Base-by-base conservation (phyloP, 768 basidiomycete species). In the Omphalotus guepiniiformis region DNA sequence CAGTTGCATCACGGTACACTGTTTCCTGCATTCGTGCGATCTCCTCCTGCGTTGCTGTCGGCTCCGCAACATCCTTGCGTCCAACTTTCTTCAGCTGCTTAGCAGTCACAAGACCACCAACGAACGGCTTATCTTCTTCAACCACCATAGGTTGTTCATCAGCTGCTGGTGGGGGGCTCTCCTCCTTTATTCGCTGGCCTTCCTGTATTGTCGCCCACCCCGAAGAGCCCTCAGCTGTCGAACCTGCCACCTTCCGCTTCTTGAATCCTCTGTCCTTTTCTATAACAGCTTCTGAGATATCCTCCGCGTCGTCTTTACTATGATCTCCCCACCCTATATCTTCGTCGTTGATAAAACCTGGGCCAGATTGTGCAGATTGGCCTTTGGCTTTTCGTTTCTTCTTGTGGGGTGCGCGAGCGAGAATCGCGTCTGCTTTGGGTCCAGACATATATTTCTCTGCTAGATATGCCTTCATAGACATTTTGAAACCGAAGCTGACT, bases 391-490 rank as follows among this genome's bases (percentile, higher is more conserved):
- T 88, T 43, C 82, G 76, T 70, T 85, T 88, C 66, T 85, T 85
- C 61, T 75, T 76, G 1, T 70, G 68, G 2, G 67, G 72, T 0
- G 77, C 63, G 37, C 80, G 80, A 3, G 93, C 73, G 6, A 97
- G 74, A 53, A 98, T 98, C 5, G 92, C 93, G 55, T 97, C 95
- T 2, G 94, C 93, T 59, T 97, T 98, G 0, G 91, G 82, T 1
- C 95, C 95, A 4, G 93, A 84, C 93, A 97, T 95, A 71, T 98
- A 98, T 53, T 89, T 91, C 54, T 85, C 78, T 0, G 91, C 91
- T 15, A 94, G 77, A 63, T 94, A 94, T 19, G 88, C 74, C 63
- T 92, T 85, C 71, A 94, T 76, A 49, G 46, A 47, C 46, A 46
- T 46, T 16, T 32, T 37, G n/a, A 15, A 43, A n/a, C n/a, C 15